Conservation (phyloP, 768 basidiomycete species). For the Krasilnikovozyma curviuscula region DNA sequence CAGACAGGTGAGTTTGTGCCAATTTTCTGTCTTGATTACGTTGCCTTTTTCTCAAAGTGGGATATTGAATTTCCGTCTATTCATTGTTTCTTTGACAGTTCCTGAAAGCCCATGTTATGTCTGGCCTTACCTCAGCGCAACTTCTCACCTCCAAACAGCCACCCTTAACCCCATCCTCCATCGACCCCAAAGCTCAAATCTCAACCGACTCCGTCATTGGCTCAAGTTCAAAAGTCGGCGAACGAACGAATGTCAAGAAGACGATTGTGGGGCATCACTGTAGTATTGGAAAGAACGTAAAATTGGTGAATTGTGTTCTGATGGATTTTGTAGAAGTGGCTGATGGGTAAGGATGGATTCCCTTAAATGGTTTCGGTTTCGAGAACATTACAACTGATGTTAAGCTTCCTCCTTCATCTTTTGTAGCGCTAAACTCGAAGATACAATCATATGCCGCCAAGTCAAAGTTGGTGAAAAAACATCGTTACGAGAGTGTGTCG, state of each 20-base stretch:
- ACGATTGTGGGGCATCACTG: conserved; percentile 66
- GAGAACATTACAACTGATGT: too few species aligned
- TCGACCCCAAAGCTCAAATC: conserved; percentile 65
- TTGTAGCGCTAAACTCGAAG: too few species aligned
- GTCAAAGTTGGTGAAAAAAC: too few species aligned
- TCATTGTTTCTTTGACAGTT: conserved; percentile 4
- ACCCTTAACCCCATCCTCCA: conserved; percentile 37
- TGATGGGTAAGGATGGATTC: conserved; percentile 76
- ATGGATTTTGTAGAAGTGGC: conserved; percentile 75
- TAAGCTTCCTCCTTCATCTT: too few species aligned
- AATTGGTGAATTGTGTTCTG: conserved; percentile 59
- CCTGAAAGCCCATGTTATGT: conserved; percentile 13
- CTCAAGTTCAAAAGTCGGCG: conserved; percentile 60
- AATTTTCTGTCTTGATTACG: background rate
- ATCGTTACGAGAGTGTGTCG: too few species aligned
- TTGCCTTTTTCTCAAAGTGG: background rate
- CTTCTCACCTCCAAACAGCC: conserved; percentile 29
- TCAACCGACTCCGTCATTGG: conserved; percentile 66
- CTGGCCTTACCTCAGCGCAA: background rate
- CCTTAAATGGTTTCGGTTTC: too few species aligned
- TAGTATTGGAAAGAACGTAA: conserved; percentile 63
- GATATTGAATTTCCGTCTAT: too few species aligned
- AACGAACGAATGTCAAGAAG: conserved; percentile 60
- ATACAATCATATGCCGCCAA: too few species aligned
- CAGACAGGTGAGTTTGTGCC: conserved; percentile 43